Evolutionary conservation across 768 basidiomycete species (phyloP), one percentile per base, ranked within the genome.

Genomic region (Mycena albidolilacea): DNA sequence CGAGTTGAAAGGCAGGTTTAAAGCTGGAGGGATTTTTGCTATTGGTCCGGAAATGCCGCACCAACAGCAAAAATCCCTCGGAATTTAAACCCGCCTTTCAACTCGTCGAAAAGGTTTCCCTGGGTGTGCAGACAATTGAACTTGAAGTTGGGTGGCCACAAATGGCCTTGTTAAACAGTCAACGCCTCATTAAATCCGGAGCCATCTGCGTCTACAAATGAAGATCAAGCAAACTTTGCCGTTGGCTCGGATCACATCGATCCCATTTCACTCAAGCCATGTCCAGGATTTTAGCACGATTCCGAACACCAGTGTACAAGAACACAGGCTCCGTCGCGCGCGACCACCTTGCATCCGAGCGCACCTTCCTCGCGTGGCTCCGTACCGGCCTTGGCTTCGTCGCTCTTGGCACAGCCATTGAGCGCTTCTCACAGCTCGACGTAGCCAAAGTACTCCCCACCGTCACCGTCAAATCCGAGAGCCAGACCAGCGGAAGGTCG

Each of bases 281-380:
- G 54, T 10, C 30, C 10, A 35, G 54, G 11, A 30, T 58, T 2
- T 15, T 58, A 17, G 57, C 35, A 38, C 57, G 57, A 9, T 17
- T 66, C 35, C 74, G 78, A 10, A 59, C 77, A 19, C 79, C 84
- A 46, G 78, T 75, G 37, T 76, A 86, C 41, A 80, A 85, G 76
- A 87, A 87, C 71, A 82, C 82, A 35, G 85, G 85, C n/a, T 81
- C 79, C 44, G 85, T 87, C 50, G 85, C 85, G 30, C 78, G 86
- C 39, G 86, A 87, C 77, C 86, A 87, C 65, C 79, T 87, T 12
- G 84, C 85, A 0, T 80, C 80, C 6, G 86, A 87, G 71, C 79
- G 85, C 54, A 86, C 84, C n/a, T 85, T 84, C 72, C 78, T 87
- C 3, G 85, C 86, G n/a, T 87, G 86, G 77, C 77, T 87, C 37